A percentile compares a stretch with the other conserved stretches of the same genome.
These are phyloP conservation scores for Vanrija sp. DNA, from an alignment of 1,284 basidiomycete species.

Conservation along the genomic window DNA sequence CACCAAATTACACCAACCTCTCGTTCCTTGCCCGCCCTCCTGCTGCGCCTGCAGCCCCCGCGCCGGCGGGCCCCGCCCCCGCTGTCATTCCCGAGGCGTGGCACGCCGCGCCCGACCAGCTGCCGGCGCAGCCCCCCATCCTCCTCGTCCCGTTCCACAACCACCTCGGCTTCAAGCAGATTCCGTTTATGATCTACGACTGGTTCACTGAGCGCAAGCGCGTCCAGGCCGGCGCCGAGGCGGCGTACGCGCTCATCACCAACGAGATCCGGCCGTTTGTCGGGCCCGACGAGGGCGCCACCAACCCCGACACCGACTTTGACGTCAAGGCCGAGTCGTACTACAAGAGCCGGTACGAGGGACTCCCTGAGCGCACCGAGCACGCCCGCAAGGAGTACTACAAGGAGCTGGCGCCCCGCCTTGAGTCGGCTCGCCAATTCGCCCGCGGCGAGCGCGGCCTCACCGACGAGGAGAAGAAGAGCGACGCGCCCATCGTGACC, in stretches of 20 bases:
- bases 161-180: slow-evolving; percentile 77
- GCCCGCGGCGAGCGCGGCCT: slow-evolving; percentile 73
- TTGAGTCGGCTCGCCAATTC: slow-evolving; percentile 73
- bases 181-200: slow-evolving; percentile 83
- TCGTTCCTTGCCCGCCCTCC: slow-evolving; percentile 34
- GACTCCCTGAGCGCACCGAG: slow-evolving; percentile 61
- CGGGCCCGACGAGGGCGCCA: slow-evolving; percentile 19
- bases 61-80: slow-evolving; percentile 16
- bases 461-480: slow-evolving; percentile 69
- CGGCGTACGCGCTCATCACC: slow-evolving; percentile 70
- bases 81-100: slow-evolving; percentile 39
- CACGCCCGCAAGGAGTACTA: slow-evolving; percentile 76
- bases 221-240: slow-evolving; percentile 73
- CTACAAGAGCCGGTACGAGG: slow-evolving; percentile 63
- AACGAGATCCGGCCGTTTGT: slow-evolving; percentile 63
- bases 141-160: slow-evolving; percentile 84
- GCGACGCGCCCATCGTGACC: slow-evolving; percentile 71
- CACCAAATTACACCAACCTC: slow-evolving; percentile 10
- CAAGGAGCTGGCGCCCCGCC: slow-evolving; percentile 61
- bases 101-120: slow-evolving; percentile 56
- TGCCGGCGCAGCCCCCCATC: slow-evolving; percentile 77
- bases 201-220: slow-evolving; percentile 88
- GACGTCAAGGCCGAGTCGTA: slow-evolving; percentile 63
- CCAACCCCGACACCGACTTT: slow-evolving; percentile 65
- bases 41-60: slow-evolving; percentile 5